Evolutionary conservation across 495 filamentous ascomycete species (phyloP), one percentile per base, ranked within the genome.

Genomic region (Penicillium herquei): DNA sequence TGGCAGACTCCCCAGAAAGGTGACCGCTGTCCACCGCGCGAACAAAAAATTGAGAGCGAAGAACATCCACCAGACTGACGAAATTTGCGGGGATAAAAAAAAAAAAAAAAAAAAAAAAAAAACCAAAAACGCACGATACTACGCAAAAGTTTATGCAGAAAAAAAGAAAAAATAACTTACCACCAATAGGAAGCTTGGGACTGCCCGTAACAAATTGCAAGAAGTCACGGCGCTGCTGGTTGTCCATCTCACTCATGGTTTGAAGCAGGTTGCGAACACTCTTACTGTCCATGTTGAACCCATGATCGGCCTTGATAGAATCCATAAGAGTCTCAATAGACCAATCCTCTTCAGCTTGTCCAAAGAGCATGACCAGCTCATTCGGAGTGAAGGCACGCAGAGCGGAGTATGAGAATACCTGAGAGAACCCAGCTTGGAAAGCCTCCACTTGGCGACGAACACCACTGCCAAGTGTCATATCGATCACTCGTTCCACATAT

Each of bases 281-380:
- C 78, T 87, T 91, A 79, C 95, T 98, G 62, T 99, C 95, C 86
- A 99, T 94, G 60, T 98, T 98, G 78, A 91, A 99, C 4, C 95
- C 95, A 68, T 99, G 95, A 65, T 99, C 95, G n/a, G 95, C 95
- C 77, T 98, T 99, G 72, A 99, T 92, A 2, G 93, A 96, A 66
- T 99, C 95, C 84, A 93, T 96, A 21, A 98, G 80, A 37, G 94
- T 98, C 70, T 98, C 95, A 54, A 98, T 85, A 21, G 89, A 89
- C 95, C 95, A 99, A 65, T 99, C 95, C 65, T 99, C 95, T 30
- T 99, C 90, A 6, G 92, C 85, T 40, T 87, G 84, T 18, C 95
- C 95, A 75, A 99, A 99, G 12, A 99, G 80, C 82, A 90, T 93
- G 32, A 96, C 92, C n/a, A 99, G 76, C 69, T 99, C 95, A 64